Conservation (phyloP, 495 filamentous ascomycete genomes). For the Hypoxylon rickii region DNA sequence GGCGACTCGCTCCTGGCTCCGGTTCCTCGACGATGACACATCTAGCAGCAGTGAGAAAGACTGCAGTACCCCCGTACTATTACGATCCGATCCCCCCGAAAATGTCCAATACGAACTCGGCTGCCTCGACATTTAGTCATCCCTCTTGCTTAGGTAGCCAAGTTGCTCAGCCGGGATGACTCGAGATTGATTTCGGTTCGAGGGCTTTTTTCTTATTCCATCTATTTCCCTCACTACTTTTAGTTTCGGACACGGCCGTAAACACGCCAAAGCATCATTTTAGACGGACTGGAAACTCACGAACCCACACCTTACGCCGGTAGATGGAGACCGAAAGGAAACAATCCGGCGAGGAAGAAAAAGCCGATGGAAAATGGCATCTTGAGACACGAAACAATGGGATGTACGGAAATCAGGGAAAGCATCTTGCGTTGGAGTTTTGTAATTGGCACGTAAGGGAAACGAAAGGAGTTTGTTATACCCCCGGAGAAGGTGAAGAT, state of each 20-base stretch:
- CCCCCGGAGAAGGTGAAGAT: constrained; percentile 17
- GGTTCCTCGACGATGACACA: constrained; percentile 4
- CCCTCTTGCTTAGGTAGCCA: neutral
- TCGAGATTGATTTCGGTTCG: neutral
- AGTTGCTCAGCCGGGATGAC: too few relatives aligned
- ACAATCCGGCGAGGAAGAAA: neutral
- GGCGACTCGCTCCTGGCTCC: neutral
- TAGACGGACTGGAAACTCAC: constrained; percentile 35
- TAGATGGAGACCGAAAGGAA: constrained; percentile 6
- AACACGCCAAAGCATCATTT: neutral
- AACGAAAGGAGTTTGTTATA: constrained; percentile 36
- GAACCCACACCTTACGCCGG: constrained; percentile 20
- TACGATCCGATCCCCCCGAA: neutral
- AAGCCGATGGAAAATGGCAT: constrained; percentile 12
- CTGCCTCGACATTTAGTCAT: too few relatives aligned
- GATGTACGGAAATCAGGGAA: constrained; percentile 22
- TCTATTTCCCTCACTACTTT: constrained; percentile 8
- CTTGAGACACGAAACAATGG: constrained; percentile 19
- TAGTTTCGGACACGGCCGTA: constrained; percentile 6
- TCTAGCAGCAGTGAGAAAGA: neutral
- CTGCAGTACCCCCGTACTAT: neutral
- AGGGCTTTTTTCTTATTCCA: neutral
- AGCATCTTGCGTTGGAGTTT: constrained; percentile 32
- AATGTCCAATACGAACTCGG: neutral
- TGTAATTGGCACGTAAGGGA: constrained; percentile 15